Percentiles rank a stretch among this genome's conserved stretches.
phyloP scores from a whole-genome alignment of 208 protist genomes.

The Vickermania spadyakhi region DNA sequence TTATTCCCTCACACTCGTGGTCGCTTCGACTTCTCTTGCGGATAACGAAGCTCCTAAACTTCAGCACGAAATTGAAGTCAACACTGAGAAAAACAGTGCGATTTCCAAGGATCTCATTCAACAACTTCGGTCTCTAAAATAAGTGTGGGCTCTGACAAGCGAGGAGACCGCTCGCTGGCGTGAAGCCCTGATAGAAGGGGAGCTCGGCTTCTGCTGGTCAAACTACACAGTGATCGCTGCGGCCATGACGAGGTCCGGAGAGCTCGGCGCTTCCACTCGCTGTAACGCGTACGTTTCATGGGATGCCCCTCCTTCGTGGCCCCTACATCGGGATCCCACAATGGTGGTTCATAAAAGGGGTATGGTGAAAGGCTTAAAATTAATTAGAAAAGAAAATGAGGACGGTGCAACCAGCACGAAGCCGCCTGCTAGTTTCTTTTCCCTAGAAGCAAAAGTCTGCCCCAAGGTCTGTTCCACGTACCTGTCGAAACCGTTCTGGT shows the following conservation, averaged over 20 bases:
- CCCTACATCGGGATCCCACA: background rate
- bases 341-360: background rate
- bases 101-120: background rate
- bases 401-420: background rate
- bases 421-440: constrained; percentile 5
- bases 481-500: constrained; percentile 19
- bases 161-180: background rate
- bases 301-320: background rate
- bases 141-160: background rate
- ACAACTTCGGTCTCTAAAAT: background rate
- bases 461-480: constrained; percentile 11
- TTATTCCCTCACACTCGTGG: background rate
- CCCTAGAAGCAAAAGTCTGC: constrained; percentile 1
- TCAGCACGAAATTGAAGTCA: background rate
- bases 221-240: background rate
- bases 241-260: background rate
- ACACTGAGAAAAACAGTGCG: background rate
- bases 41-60: background rate
- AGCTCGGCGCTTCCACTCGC: background rate
- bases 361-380: background rate
- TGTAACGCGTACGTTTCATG: background rate
- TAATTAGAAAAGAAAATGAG: background rate
- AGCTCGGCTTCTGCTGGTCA: background rate
- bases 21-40: background rate
- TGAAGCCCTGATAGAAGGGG: background rate